Evolutionary conservation across 441 rosid species (phyloP).

Genomic region (Hura crepitans): DNA sequence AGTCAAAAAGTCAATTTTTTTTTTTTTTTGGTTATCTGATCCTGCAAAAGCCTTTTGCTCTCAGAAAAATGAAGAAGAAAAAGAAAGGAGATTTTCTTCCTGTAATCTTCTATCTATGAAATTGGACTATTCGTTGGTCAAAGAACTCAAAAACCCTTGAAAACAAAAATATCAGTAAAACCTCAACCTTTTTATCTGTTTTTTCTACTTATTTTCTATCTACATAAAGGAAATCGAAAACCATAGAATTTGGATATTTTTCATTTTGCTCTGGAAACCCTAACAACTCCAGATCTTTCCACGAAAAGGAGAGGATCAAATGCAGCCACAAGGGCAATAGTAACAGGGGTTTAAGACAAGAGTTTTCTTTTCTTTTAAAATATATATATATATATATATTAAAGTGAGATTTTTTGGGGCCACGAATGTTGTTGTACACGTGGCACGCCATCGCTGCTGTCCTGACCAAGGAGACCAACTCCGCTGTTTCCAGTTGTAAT

Average conservation of each 20-base stretch:
- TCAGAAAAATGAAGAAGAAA: neutral
- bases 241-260: neutral
- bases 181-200: neutral
- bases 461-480: constrained; percentile 6
- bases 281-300: neutral
- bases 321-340: constrained; percentile 16
- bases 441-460: constrained; percentile 24
- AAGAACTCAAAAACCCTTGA: neutral
- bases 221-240: neutral
- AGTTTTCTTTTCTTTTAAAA: too few relatives aligned
- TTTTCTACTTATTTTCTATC: too few relatives aligned
- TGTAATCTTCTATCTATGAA: neutral
- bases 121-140: neutral
- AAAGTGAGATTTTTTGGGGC: constrained; percentile 32
- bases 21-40: too few relatives aligned
- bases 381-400: too few relatives aligned
- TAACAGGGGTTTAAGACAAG: neutral
- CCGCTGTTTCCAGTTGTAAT: neutral
- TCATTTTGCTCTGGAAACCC: neutral
- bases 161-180: neutral
- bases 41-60: neutral
- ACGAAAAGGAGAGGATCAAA: constrained; percentile 20
- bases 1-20: too few relatives aligned
- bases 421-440: constrained; percentile 28
- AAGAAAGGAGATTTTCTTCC: neutral